Base-by-base conservation (phyloP, 306 rosid species). In the Spatholobus suberectus region DNA sequence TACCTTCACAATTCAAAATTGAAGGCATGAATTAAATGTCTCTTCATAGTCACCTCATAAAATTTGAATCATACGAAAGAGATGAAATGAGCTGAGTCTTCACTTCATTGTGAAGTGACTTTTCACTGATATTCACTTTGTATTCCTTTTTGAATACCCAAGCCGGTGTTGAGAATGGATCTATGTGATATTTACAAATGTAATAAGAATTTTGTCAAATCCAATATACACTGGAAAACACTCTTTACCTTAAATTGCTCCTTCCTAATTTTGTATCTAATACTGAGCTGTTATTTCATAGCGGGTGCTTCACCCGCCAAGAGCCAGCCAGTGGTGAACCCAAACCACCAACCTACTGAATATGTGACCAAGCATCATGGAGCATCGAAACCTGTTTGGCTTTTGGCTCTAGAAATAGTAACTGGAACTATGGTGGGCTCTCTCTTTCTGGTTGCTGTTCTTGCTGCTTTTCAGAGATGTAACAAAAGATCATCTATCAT, bases 371-470 rank as follows among this genome's bases (percentile, higher is more conserved):
- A 89, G 75, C 97, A 89, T 87, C 96, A 63, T 15, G 70, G 78
- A 44, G 23, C 85, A 7, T 88, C 97, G 37, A 90, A 84, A 89
- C 99, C 99, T 78, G 62, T 79, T 63, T 96, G 99, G 99, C 94
- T 94, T 81, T 83, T 96, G 83, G 88, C 91, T 83, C 88, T 96
- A 73, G 98, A 96, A 88, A 82, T 94, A 71, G 87, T 89, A 68
- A 87, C 97, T 18, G 99, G 97, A 90, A 85, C 89, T 86, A 86
- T 91, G 86, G 91, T 85, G 9, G 91, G 95, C 78, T 92, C 91
- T 75, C 74, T 96, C 83, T 86, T 92, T 71, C 74, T 94, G 70
- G 78, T 96, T 44, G 97, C 89, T 69, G 81, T 83, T 83, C 83
- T 96, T 74, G 87, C 97, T 51, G 91, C 90, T 81, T 51, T 90